Evolutionary conservation across 129 eudicot genomes (phyloP).

Genomic region (Gnaphalium uliginosum): DNA sequence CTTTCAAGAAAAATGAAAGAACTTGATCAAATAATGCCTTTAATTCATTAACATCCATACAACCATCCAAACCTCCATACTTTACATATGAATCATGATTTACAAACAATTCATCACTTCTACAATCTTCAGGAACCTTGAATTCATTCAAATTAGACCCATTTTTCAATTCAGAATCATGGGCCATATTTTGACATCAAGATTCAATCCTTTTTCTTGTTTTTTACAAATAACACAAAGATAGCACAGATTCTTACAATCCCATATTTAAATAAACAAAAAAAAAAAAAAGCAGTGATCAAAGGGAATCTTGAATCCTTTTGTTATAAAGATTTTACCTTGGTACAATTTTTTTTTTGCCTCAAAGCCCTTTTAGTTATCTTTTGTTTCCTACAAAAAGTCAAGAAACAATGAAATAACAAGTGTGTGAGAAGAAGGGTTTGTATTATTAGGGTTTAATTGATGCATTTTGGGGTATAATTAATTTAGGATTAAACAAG

Average conservation of each 20-base stretch:
- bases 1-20: slow-evolving; percentile 55
- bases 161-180: slow-evolving; percentile 43
- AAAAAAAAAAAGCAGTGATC: slow-evolving; percentile 26
- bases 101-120: slow-evolving; percentile 28
- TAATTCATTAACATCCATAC: slow-evolving; percentile 39
- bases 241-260: slow-evolving; percentile 19
- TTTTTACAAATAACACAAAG: slow-evolving; percentile 22
- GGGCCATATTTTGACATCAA: slow-evolving; percentile 56
- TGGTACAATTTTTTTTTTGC: slow-evolving; percentile 33
- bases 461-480: slow-evolving; percentile 33
- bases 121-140: slow-evolving; percentile 35
- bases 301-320: slow-evolving; percentile 21
- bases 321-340: slow-evolving; percentile 30
- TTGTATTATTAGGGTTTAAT: slow-evolving; percentile 32
- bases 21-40: slow-evolving; percentile 71
- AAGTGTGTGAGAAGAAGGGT: slow-evolving; percentile 21
- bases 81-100: slow-evolving; percentile 34
- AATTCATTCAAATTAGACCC: slow-evolving; percentile 29
- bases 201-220: slow-evolving; percentile 23
- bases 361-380: slow-evolving; percentile 32
- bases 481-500: slow-evolving; percentile 28
- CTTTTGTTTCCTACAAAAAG: slow-evolving; percentile 30
- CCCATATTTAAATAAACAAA: slow-evolving; percentile 5
- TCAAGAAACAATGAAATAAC: slow-evolving; percentile 21
- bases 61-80: slow-evolving; percentile 40